Conservation (phyloP, 2,329 filamentous ascomycete genomes). For the Leptosphaerulina australis region DNA sequence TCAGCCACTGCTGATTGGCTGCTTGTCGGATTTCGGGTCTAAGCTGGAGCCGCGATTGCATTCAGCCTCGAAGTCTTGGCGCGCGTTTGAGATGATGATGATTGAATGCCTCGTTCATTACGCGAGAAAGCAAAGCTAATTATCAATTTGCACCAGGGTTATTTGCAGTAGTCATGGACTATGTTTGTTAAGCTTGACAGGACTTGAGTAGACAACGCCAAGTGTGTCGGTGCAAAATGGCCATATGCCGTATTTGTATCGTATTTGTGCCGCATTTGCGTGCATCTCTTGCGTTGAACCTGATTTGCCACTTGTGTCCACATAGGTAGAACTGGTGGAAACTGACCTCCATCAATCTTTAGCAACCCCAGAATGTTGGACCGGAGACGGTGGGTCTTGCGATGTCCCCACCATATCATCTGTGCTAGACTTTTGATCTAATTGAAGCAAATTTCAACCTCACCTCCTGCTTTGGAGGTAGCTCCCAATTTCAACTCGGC, state of each 20-base stretch:
- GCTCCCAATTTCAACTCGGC: not conserved
- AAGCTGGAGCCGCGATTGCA: constrained; percentile 3
- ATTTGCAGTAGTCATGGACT: constrained; percentile 8
- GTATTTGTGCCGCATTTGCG: not conserved
- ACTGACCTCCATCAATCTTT: not conserved
- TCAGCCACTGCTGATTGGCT: constrained; percentile 18
- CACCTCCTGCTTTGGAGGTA: not conserved
- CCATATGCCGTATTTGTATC: not conserved
- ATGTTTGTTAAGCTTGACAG: not conserved
- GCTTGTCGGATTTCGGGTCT: constrained; percentile 19
- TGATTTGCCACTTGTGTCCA: constrained; percentile 7
- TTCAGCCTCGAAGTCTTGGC: constrained; percentile 21
- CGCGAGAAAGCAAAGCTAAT: constrained; percentile 12
- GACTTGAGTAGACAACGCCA: not conserved
- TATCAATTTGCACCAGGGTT: constrained; percentile 4
- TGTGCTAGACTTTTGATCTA: constrained; percentile 5
- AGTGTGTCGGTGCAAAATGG: constrained; percentile 4
- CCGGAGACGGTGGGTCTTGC: constrained; percentile 9
- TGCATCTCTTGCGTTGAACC: not conserved
- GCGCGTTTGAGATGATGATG: constrained; percentile 8
- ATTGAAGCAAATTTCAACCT: not conserved
- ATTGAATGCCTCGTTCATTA: not conserved
- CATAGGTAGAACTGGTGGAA: constrained; percentile 9
- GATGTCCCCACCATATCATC: constrained; percentile 4
- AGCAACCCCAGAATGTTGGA: constrained; percentile 4